phyloP scores from a whole-genome alignment of 1,284 basidiomycete species.

The Irpex rosettiformis region DNA sequence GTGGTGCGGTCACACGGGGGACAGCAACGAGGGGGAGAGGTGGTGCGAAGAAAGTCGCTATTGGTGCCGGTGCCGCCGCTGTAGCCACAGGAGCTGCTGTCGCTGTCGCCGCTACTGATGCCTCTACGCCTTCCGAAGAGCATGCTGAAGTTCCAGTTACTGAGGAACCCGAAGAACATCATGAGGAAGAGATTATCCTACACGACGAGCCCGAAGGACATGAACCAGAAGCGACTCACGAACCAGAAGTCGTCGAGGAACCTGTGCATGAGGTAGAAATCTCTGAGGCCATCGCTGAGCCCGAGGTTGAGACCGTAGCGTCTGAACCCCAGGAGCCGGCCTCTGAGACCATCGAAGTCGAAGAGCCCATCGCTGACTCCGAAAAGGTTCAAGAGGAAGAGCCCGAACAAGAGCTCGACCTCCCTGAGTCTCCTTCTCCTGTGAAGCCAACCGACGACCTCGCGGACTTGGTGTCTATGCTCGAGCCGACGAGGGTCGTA shows the following conservation, averaged over 20 bases:
- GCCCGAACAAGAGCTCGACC: neutral
- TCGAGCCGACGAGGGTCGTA: constrained; percentile 42
- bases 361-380: neutral
- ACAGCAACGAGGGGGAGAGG: constrained; percentile 20
- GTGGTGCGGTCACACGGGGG: constrained; percentile 19
- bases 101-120: neutral
- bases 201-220: neutral
- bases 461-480: constrained; percentile 62
- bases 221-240: neutral
- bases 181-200: neutral
- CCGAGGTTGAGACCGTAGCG: neutral
- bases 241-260: neutral
- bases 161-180: constrained; percentile 8
- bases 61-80: constrained; percentile 4
- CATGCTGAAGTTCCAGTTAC: neutral
- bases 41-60: constrained; percentile 4
- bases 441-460: constrained; percentile 36
- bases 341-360: neutral
- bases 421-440: constrained; percentile 10
- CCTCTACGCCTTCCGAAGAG: constrained; percentile 4
- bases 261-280: neutral
- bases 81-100: constrained; percentile 9
- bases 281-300: neutral
- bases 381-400: neutral
- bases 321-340: no score